Base-by-base conservation (phyloP, 164 flowering plant species). In the Magnolia sinica region DNA sequence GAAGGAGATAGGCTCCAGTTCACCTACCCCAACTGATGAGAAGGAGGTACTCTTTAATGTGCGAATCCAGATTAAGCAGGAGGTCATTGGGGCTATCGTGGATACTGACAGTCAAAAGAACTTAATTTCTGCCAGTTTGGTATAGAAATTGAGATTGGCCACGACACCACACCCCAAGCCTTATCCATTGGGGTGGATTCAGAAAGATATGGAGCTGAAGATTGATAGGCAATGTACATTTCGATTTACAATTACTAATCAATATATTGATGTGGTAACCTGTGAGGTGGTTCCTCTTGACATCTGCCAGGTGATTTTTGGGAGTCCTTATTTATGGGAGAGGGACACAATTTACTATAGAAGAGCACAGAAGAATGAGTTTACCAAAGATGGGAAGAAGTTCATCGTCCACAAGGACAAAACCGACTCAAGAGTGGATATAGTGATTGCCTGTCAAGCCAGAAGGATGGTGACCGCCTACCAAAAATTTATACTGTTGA, bases 301-400 rank as follows among this genome's bases (percentile, higher is more conserved):
- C 50, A 24, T 73, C 2, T 73, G n/a, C n/a, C n/a, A n/a, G n/a
- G n/a, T n/a, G n/a, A n/a, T n/a, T n/a, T n/a, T n/a, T n/a, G n/a
- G n/a, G n/a, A n/a, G n/a, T 73, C 68, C 76, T 59, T 73, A 61
- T 61, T 73, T 73, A 24, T 73, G 49, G 65, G 68, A 73, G 2
- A 59, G 68, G 23, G 68, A 73, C 7, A 68, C 68, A 13, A 20
- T 22, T 24, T 73, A n/a, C n/a, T n/a, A n/a, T n/a, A n/a, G n/a
- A n/a, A n/a, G n/a, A n/a, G n/a, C n/a, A n/a, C n/a, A n/a, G n/a
- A n/a, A n/a, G n/a, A n/a, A n/a, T n/a, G n/a, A n/a, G n/a, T n/a
- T n/a, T n/a, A n/a, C n/a, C n/a, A n/a, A n/a, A n/a, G n/a, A n/a
- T n/a, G n/a, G n/a, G n/a, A n/a, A n/a, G n/a, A n/a, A n/a, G n/a